Conservation (phyloP, 345 rosid species). For the Zanthoxylum bungeanum region DNA sequence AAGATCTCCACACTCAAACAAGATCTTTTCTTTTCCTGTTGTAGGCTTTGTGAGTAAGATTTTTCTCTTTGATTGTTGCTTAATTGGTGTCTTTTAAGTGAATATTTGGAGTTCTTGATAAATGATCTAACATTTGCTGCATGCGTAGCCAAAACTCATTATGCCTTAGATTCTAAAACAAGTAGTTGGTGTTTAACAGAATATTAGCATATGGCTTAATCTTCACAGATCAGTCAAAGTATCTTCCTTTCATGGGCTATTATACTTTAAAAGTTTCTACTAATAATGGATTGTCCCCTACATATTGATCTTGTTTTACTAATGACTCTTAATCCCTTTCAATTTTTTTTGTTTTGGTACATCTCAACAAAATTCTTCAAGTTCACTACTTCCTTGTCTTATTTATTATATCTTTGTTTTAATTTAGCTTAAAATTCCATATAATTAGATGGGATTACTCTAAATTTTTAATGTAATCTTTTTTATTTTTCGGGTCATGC, state of each 20-base stretch:
- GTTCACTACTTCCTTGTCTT: neutral
- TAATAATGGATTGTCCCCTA: neutral
- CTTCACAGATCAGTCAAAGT: slow-evolving; percentile 15
- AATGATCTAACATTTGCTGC: slow-evolving; percentile 4
- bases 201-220: slow-evolving; percentile 3
- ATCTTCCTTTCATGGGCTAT: slow-evolving; percentile 3
- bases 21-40: slow-evolving; percentile 6
- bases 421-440: neutral
- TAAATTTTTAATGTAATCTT: slow-evolving; percentile 1
- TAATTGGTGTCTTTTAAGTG: neutral
- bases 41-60: neutral
- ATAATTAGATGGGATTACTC: slow-evolving; percentile 2
- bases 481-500: slow-evolving; percentile 21
- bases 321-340: neutral
- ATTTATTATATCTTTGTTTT: neutral
- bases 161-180: neutral
- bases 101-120: neutral
- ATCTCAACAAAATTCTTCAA: neutral
- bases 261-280: neutral
- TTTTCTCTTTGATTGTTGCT: neutral
- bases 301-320: neutral
- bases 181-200: neutral
- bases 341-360: neutral
- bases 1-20: slow-evolving; percentile 14
- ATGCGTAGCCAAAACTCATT: slow-evolving; percentile 10